A percentile compares a stretch with the other conserved stretches of the same genome.
Evolutionary conservation across 306 rosid genomes (phyloP).

Genomic region (Trifolium pratense): DNA sequence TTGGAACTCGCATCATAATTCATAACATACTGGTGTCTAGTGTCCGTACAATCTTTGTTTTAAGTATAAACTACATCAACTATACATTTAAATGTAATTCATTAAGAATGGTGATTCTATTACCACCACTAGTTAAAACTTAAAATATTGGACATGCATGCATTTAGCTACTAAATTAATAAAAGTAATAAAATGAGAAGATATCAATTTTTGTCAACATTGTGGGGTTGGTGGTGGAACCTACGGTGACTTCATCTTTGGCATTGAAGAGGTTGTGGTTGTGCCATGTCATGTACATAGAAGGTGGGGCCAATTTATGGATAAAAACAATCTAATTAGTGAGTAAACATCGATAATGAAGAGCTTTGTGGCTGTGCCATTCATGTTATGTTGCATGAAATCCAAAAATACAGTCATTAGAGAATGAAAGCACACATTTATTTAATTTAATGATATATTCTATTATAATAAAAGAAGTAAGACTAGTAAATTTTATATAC

Average conservation of each 20-base stretch:
- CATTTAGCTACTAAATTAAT: not conserved
- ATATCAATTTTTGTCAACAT: not conserved
- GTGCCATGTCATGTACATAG: conserved; percentile 5
- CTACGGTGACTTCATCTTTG: conserved; percentile 17
- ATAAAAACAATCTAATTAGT: not conserved
- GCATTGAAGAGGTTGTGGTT: not conserved
- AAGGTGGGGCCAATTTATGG: not conserved
- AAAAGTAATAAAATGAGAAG: not conserved
- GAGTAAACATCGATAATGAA: not conserved
- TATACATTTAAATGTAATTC: no score
- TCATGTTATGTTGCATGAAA: conserved; percentile 10
- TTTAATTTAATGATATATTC: no score
- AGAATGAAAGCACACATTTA: not conserved
- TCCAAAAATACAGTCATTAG: not conserved
- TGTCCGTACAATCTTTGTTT: no score
- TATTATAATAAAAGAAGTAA: no score
- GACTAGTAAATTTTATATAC: not conserved
- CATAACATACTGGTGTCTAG: no score
- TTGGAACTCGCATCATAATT: no score
- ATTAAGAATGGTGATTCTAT: no score
- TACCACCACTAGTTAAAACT: not conserved
- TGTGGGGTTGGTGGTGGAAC: conserved; percentile 35
- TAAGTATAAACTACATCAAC: no score
- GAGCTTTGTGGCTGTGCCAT: conserved; percentile 6
- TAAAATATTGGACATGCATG: conserved; percentile 16